These are phyloP conservation scores for Paraphoma sp. DNA, from an alignment of 2,329 filamentous ascomycete species.

Conservation along the genomic window DNA sequence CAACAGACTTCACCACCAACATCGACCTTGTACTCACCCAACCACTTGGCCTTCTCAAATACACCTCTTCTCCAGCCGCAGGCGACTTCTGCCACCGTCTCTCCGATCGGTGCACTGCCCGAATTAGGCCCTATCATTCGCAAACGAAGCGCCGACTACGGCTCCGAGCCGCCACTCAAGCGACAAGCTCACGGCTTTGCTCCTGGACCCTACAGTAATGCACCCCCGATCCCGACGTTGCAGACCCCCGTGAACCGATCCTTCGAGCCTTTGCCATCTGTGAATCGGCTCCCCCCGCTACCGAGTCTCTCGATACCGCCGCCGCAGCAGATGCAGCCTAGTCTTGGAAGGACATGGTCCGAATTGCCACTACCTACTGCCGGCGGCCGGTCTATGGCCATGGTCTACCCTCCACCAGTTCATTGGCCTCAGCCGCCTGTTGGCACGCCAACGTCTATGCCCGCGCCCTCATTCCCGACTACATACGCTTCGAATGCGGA, in stretches of 20 bases:
- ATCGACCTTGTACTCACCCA: constrained; percentile 49
- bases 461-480: constrained; percentile 33
- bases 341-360: constrained; percentile 49
- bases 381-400: constrained; percentile 74
- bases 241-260: constrained; percentile 43
- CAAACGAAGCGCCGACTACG: constrained; percentile 66
- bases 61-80: constrained; percentile 49
- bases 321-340: constrained; percentile 36
- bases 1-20: constrained; percentile 60
- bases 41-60: constrained; percentile 50
- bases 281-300: constrained; percentile 67
- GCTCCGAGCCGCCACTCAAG: constrained; percentile 65
- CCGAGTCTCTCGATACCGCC: constrained; percentile 75
- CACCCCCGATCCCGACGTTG: constrained; percentile 42
- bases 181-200: constrained; percentile 49
- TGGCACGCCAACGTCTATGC: constrained; percentile 41
- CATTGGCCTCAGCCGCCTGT: constrained; percentile 57
- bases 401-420: constrained; percentile 70
- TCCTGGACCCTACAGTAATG: constrained; percentile 45
- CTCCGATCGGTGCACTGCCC: constrained; percentile 52
- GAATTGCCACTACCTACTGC: constrained; percentile 58
- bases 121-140: constrained; percentile 51
- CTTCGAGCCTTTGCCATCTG: constrained; percentile 44
- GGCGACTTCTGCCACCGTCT: constrained; percentile 51
- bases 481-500: constrained; percentile 39